A percentile compares a stretch with the other conserved stretches of the same genome.
Conservation (phyloP, 75 land plant species). For the Pinus tabuliformis region DNA sequence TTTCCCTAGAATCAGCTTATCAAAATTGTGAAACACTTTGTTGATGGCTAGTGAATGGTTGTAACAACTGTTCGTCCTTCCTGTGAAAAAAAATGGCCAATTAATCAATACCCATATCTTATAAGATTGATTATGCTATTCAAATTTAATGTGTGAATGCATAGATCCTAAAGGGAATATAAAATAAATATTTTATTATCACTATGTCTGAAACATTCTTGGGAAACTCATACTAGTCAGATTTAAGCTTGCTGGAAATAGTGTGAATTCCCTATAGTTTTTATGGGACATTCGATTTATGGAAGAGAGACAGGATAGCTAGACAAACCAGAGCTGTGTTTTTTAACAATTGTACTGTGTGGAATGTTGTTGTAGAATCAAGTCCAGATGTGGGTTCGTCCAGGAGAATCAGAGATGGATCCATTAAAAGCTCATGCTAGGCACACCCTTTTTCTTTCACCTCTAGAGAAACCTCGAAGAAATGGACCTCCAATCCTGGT, state of each 20-base stretch:
- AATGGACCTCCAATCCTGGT: slow-evolving; percentile 55
- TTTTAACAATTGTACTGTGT: slow-evolving; percentile 35
- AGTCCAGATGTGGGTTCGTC: slow-evolving; percentile 82
- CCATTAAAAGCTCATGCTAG: slow-evolving; percentile 65
- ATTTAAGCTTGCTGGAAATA: slow-evolving; percentile 27
- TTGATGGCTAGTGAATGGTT: too few species aligned
- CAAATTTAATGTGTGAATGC: too few species aligned
- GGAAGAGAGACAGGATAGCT: slow-evolving; percentile 6
- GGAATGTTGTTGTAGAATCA: slow-evolving; percentile 65
- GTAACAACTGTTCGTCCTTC: too few species aligned
- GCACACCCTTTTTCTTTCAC: slow-evolving; percentile 69
- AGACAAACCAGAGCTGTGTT: slow-evolving; percentile 24
- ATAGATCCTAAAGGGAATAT: slow-evolving; percentile 15
- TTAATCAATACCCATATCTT: too few species aligned
- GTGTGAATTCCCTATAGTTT: slow-evolving; percentile 26
- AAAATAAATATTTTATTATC: background rate
- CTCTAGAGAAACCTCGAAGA: slow-evolving; percentile 61
- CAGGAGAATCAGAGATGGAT: slow-evolving; percentile 58
- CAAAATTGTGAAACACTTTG: too few species aligned
- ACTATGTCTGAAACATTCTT: too few species aligned
- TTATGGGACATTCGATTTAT: slow-evolving; percentile 32
- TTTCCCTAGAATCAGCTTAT: too few species aligned
- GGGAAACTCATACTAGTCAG: background rate
- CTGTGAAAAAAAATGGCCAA: too few species aligned
- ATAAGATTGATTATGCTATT: too few species aligned